Conservation (phyloP, 179 eudicot species). For the Corrigiola litoralis region DNA sequence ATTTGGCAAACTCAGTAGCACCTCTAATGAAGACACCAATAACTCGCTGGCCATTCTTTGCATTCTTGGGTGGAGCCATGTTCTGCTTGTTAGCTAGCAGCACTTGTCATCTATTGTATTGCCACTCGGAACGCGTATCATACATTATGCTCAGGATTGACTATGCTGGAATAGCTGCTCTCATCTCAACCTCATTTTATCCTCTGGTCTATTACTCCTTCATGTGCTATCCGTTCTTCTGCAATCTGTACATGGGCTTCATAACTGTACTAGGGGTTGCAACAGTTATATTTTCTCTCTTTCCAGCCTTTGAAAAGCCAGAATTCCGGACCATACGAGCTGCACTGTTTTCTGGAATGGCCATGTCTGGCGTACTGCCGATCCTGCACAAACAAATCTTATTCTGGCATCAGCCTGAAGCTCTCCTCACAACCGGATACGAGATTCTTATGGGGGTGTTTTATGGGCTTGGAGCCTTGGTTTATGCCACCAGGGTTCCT, state of each 20-base stretch:
- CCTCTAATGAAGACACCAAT: constrained; percentile 63
- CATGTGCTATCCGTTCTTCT: constrained; percentile 92
- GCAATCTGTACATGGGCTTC: constrained; percentile 77
- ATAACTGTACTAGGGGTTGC: constrained; percentile 69
- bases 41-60: constrained; percentile 97
- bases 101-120: constrained; percentile 76
- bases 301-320: constrained; percentile 73
- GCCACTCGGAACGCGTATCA: constrained; percentile 77
- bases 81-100: constrained; percentile 89
- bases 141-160: constrained; percentile 87
- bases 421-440: constrained; percentile 74
- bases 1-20: constrained; percentile 62
- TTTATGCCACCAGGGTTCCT: constrained; percentile 77
- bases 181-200: constrained; percentile 91
- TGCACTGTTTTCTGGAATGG: constrained; percentile 75
- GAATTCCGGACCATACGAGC: constrained; percentile 65
- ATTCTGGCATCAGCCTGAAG: constrained; percentile 80
- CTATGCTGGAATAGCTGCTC: constrained; percentile 91
- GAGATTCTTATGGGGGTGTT: constrained; percentile 82
- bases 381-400: constrained; percentile 70
- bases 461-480: constrained; percentile 73
- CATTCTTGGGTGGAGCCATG: constrained; percentile 94
- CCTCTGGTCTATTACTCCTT: constrained; percentile 94
- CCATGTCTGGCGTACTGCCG: constrained; percentile 65
- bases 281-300: constrained; percentile 58